Conservation (phyloP, 2,329 filamentous ascomycete species). For the Aspergillus glaucus region DNA sequence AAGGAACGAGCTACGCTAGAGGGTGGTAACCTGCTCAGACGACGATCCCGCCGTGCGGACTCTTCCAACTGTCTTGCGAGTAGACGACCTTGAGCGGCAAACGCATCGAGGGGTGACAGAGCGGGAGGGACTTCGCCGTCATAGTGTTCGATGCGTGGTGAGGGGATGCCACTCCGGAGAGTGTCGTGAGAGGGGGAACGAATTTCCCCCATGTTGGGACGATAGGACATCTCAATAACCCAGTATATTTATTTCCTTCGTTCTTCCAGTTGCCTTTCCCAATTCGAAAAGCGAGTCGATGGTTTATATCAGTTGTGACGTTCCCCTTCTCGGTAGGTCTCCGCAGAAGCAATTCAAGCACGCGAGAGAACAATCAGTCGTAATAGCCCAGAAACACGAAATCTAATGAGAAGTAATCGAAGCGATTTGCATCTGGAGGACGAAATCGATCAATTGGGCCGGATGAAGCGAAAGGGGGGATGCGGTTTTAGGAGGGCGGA, state of each 20-base stretch:
- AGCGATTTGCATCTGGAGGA: background rate
- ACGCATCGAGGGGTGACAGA: constrained; percentile 89
- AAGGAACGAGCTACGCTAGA: constrained; percentile 77
- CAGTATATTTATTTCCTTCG: background rate
- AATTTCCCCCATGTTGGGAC: constrained; percentile 53
- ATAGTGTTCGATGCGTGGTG: constrained; percentile 65
- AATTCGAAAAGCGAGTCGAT: background rate
- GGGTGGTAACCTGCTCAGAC: constrained; percentile 80
- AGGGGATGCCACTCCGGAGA: constrained; percentile 54
- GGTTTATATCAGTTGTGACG: background rate
- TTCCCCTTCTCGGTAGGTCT: background rate
- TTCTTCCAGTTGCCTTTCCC: background rate
- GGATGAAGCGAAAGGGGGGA: constrained; percentile 5
- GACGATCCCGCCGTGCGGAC: constrained; percentile 63
- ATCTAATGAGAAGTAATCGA: background rate
- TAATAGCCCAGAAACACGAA: no score
- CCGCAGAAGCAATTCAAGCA: constrained; percentile 4
- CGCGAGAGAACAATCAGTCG: background rate
- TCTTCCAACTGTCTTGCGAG: constrained; percentile 84
- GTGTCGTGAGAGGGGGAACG: constrained; percentile 53
- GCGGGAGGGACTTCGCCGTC: constrained; percentile 76
- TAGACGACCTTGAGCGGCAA: constrained; percentile 83
- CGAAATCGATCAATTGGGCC: background rate
- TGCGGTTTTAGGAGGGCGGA: constrained; percentile 2
- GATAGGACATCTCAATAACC: background rate